Evolutionary conservation across 2,329 filamentous ascomycete species (phyloP).

Genomic region (Colletotrichum liaoningense): DNA sequence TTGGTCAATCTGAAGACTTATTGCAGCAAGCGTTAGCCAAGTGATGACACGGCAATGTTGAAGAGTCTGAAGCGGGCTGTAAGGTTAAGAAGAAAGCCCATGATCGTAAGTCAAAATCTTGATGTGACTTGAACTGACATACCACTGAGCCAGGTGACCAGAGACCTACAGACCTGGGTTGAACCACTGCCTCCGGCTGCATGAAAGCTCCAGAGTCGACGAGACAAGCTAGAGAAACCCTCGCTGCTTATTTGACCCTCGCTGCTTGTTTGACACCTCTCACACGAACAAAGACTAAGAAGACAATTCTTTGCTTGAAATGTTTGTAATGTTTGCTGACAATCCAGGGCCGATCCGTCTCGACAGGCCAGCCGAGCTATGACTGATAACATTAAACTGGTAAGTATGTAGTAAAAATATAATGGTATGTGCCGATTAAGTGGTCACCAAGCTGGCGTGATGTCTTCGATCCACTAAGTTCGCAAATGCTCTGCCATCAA

Average conservation of each 20-base stretch:
- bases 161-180: neutral
- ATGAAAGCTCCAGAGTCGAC: neutral
- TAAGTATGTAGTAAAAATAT: constrained; percentile 16
- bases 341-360: neutral
- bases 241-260: neutral
- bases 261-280: neutral
- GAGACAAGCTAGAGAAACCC: neutral
- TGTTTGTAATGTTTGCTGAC: neutral
- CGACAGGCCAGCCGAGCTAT: neutral
- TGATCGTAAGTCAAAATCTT: neutral
- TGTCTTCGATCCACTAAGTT: neutral
- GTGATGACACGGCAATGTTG: neutral
- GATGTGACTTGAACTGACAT: neutral
- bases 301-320: neutral
- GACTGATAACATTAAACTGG: constrained; percentile 27
- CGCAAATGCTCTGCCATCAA: constrained; percentile 17
- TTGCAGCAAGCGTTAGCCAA: neutral
- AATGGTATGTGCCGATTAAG: neutral
- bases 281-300: neutral
- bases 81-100: neutral
- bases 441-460: neutral
- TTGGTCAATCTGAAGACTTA: neutral
- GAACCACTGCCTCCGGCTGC: neutral
- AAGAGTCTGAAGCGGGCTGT: neutral
- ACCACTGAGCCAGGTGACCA: neutral